These are phyloP conservation scores for Brassica nigra DNA, from an alignment of 345 rosid genomes.

Conservation along the genomic window DNA sequence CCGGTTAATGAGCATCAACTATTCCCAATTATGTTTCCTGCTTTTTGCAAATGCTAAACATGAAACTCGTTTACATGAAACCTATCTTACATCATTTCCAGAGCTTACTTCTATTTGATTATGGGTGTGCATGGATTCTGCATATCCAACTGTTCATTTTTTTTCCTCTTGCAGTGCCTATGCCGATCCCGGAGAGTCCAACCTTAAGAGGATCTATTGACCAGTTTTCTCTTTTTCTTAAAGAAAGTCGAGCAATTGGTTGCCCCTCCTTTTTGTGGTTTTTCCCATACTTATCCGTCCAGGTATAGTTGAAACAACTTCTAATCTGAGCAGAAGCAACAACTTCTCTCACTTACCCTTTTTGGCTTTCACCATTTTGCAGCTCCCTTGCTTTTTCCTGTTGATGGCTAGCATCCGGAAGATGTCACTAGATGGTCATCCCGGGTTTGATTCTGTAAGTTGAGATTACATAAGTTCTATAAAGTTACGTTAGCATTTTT, in stretches of 20 bases:
- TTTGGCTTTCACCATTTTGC: conserved; percentile 27
- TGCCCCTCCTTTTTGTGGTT: conserved; percentile 86
- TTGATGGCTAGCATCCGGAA: conserved; percentile 77
- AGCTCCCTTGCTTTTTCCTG: conserved; percentile 85
- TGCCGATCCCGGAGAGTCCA: conserved; percentile 73
- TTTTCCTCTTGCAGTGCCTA: conserved; percentile 64
- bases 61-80: no score
- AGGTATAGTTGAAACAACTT: conserved; percentile 47
- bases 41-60: no score
- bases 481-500: neutral
- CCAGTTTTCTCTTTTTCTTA: conserved; percentile 57
- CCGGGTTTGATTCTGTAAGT: conserved; percentile 89
- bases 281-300: conserved; percentile 59
- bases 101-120: neutral
- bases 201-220: conserved; percentile 66
- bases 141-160: conserved; percentile 11
- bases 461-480: conserved; percentile 1
- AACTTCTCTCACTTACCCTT: neutral
- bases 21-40: neutral
- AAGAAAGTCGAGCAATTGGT: conserved; percentile 62
- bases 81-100: no score
- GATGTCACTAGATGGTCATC: conserved; percentile 82
- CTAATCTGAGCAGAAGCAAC: neutral
- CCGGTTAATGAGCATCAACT: neutral
- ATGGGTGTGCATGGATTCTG: neutral